phyloP scores from a whole-genome alignment of 2,329 filamentous ascomycete genomes.

The Paecilomyces dactylethromorphus region DNA sequence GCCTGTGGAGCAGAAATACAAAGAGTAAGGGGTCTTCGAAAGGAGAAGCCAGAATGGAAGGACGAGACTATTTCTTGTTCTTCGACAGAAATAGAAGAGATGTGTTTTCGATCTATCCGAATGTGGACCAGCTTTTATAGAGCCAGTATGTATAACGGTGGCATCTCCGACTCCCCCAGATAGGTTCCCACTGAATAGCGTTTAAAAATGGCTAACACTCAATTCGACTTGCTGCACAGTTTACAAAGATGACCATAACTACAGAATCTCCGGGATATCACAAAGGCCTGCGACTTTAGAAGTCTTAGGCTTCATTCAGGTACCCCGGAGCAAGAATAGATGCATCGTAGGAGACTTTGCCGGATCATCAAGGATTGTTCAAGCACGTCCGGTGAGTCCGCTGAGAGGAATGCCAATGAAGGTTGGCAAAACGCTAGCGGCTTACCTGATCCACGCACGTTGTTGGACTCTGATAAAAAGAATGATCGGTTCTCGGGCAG shows the following conservation, averaged over 20 bases:
- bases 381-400: background rate
- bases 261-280: background rate
- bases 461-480: background rate
- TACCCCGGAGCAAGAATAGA: background rate
- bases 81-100: background rate
- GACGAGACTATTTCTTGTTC: background rate
- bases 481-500: background rate
- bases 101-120: background rate
- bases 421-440: background rate
- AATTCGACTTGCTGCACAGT: too few species aligned
- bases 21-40: background rate
- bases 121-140: background rate
- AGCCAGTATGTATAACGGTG: background rate
- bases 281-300: background rate
- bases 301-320: background rate
- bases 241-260: background rate
- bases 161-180: too few species aligned
- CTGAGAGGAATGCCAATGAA: background rate
- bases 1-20: background rate
- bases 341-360: background rate
- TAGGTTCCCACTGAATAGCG: too few species aligned
- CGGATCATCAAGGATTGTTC: too few species aligned
- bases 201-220: too few species aligned
- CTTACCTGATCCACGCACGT: background rate
- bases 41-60: background rate